Base-by-base conservation (phyloP, 331 rosid genomes). In the Stylosanthes scabra region DNA sequence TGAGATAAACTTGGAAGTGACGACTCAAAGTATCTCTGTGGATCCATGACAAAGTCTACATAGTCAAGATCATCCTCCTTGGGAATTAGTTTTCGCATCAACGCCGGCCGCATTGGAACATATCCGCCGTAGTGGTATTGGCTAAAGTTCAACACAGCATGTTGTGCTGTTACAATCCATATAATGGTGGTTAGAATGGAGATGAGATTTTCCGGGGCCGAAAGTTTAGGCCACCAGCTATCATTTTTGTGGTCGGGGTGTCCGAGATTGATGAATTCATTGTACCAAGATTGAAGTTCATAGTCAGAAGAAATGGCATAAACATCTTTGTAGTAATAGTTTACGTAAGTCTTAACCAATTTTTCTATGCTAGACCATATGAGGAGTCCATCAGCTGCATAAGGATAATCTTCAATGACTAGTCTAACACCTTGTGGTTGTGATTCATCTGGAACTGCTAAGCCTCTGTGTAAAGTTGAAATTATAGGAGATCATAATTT, bases 251-350 rank as follows among this genome's bases (percentile, higher is more conserved):
- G 82, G 81, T 88, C 92, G 1, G 88, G 86, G 63, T 87, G 96
- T 56, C 93, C 92, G 6, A 84, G 91, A 57, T 90, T 80, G 88
- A 91, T 69, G 68, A 89, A 84, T 83, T 88, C 89, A 4, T 58
- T 77, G 84, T 90, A 94, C 98, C 97, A 94, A 10, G 75, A 83
- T 68, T 95, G 93, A 56, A 94, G 84, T 87, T 94, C 97, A 45
- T 46, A 31, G 79, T 91, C 97, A 40, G 65, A 73, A 74, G 82
- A 9, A 92, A 83, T n/a, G 46, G 78, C 20, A 83, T 55, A 29
- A 25, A 14, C 49, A 31, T 50, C 81, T 55, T 56, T 86, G 76
- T 94, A 91, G 87, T 86, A 89, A 41, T 81, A 83, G 78, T 82
- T 79, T 58, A 93, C 96, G 57, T 85, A 87, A 58, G 86, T 85